A percentile compares a stretch with the other conserved stretches of the same genome.
Conservation (phyloP, 202 grass and related monocot species). For the Alloteropsis angusta region DNA sequence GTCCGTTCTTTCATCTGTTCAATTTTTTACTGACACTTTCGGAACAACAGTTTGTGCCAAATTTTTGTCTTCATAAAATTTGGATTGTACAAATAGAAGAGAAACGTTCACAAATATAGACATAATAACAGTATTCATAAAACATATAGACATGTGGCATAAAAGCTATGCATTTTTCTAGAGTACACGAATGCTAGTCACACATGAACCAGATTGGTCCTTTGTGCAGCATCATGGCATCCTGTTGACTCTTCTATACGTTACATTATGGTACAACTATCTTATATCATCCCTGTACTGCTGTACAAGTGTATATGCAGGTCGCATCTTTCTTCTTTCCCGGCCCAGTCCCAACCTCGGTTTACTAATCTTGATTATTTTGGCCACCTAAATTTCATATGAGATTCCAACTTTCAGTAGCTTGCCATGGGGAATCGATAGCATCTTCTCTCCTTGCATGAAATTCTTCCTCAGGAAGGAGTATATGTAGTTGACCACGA, state of each 20-base stretch:
- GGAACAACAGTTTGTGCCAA: not conserved
- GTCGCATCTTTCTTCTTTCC: not conserved
- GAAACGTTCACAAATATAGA: not conserved
- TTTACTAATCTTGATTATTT: not conserved
- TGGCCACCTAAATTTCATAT: slow-evolving; percentile 19
- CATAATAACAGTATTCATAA: not conserved
- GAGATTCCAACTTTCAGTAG: slow-evolving; percentile 46
- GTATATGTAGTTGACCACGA: slow-evolving; percentile 31
- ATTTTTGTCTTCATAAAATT: not conserved
- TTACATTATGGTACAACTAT: not conserved
- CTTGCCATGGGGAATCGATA: slow-evolving; percentile 29
- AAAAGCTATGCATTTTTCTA: not conserved
- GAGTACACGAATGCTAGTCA: not conserved
- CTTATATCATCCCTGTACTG: not conserved
- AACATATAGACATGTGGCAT: not conserved
- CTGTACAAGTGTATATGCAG: not conserved
- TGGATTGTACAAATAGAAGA: not conserved
- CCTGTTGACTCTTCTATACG: not conserved
- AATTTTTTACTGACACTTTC: not conserved
- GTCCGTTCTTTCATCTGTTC: too few species aligned
- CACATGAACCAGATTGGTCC: not conserved
- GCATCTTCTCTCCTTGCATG: slow-evolving; percentile 29
- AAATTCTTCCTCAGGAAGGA: slow-evolving; percentile 31
- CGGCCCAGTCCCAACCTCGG: too few species aligned
- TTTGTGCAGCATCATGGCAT: not conserved